Base-by-base conservation (phyloP, 495 filamentous ascomycete genomes). In the Lophiotrema nucula region DNA sequence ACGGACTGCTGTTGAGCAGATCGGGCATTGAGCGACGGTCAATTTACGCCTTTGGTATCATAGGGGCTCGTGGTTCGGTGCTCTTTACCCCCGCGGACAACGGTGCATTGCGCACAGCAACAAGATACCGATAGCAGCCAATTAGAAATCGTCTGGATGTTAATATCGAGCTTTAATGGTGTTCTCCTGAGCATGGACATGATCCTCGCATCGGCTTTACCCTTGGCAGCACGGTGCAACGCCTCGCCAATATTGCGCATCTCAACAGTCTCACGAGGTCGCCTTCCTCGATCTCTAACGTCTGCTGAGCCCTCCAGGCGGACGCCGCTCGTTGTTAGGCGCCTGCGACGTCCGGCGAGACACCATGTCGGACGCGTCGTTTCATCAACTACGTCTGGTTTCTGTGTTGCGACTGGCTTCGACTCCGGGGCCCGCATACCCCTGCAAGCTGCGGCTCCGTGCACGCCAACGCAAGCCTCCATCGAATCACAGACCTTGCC, bases 301-400 rank as follows among this genome's bases (percentile, higher is more conserved):
- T 12, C 13, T 16, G 2, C 48, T 37, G 10, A 11, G 50, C 19
- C 18, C 2, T 23, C 25, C 22, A 18, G 16, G 28, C 48, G 43
- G 24, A 25, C 31, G 21, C 31, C 21, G 24, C 39, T n/a, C 51
- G 11, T 43, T 6, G 10, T 48, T 11, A 26, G 60, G 54, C 49
- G 8, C 47, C 37, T 65, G 61, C 42, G 51, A 65, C 62, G 39
- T 23, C 51, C 49, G 48, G 37, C 62, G 62, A 55, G 62, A 54
- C 56, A 57, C 35, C 33, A 37, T 25, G 37, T 19, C 45, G 42
- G 42, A n/a, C 11, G 48, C 38, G 15, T 59, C 26, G 56, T 59
- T 53, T 59, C 56, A 59, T 43, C 42, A 28, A 21, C 22, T 38
- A 16, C 43, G 11, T 12, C 44, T 13, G 50, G 25, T 31, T 41